These are phyloP conservation scores for Melampsora americana DNA, from an alignment of 1,284 basidiomycete species.

Conservation along the genomic window DNA sequence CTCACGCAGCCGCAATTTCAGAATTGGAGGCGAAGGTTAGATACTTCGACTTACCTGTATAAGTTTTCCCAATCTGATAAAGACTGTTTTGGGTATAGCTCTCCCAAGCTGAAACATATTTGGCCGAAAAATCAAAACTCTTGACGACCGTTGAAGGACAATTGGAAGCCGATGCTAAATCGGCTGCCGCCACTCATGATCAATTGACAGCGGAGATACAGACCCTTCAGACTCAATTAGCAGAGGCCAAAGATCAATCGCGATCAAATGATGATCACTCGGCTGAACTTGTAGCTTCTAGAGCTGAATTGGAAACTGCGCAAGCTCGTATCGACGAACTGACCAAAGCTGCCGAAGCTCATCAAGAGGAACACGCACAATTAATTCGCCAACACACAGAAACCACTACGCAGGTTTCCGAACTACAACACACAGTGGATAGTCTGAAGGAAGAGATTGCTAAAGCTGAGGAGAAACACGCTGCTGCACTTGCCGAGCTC, in stretches of 20 bases:
- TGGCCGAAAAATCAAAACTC: conserved; percentile 15
- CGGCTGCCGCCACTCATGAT: conserved; percentile 6
- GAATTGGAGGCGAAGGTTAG: conserved; percentile 29
- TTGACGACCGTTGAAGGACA: conserved; percentile 14
- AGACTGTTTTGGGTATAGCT: background rate
- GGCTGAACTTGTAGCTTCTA: background rate
- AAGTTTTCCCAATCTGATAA: background rate
- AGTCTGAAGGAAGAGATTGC: conserved; percentile 14
- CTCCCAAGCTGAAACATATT: conserved; percentile 14
- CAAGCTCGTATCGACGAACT: conserved; percentile 20
- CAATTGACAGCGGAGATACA: conserved; percentile 25
- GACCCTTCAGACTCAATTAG: conserved; percentile 13
- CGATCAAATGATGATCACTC: conserved; percentile 9
- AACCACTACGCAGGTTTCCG: conserved; percentile 9
- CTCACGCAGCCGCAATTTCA: conserved; percentile 2
- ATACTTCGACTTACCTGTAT: background rate
- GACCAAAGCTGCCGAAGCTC: background rate
- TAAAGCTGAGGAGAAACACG: conserved; percentile 7
- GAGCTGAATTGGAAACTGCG: conserved; percentile 18
- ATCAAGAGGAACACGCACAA: conserved; percentile 21
- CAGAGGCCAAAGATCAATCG: conserved; percentile 3
- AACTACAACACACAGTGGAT: conserved; percentile 8
- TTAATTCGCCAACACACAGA: background rate
- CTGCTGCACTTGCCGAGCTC: conserved; percentile 13
- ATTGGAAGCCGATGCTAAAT: conserved; percentile 12